Base-by-base conservation (phyloP, 257 asterid genomes). In the Echites panduratus region DNA sequence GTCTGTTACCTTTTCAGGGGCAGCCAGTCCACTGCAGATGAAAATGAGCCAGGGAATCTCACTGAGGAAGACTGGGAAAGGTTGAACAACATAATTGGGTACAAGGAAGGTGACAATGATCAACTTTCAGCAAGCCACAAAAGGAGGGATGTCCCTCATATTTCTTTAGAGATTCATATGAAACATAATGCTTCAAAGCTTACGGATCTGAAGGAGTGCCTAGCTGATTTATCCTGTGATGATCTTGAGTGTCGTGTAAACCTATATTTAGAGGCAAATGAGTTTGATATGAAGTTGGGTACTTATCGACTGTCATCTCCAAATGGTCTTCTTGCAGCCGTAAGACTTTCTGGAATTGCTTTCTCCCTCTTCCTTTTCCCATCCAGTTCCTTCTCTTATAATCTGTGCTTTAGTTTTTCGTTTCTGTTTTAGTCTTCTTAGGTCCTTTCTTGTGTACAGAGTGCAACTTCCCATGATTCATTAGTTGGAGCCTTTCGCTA, bases 131-230 rank as follows among this genome's bases (percentile, higher is more conserved):
- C 76, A 45, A 71, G 67, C 78, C 82, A 80, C 71, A 90, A 76
- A 81, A 75, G 80, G 69, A 87, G 84, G 49, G 90, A 86, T 73
- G 75, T 84, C 74, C 93, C 87, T 54, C 85, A 70, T 82, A 82
- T 89, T 74, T 78, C 84, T 59, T 77, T 94, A 89, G 90, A 89
- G 87, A 88, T 94, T 86, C 93, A 85, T 79, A 94, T 94, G 99
- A 91, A 83, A 79, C 97, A 94, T 82, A 94, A 87, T 86, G 99
- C 99, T 48, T 89, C 99, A 45, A 91, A 88, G 87, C 95, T 94
- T 76, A 78, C 83, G 67, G 93, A 87, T 78, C 70, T 84, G 67
- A 75, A 81, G 80, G 88, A 81, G 76, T 91, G 89, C 82, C 96
- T 94, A 68, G 99, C 98, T 75, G 97, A 94, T 79, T 80, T 94